phyloP scores from a whole-genome alignment of 2,329 filamentous ascomycete genomes.

The Cryphonectria carpinicola region DNA sequence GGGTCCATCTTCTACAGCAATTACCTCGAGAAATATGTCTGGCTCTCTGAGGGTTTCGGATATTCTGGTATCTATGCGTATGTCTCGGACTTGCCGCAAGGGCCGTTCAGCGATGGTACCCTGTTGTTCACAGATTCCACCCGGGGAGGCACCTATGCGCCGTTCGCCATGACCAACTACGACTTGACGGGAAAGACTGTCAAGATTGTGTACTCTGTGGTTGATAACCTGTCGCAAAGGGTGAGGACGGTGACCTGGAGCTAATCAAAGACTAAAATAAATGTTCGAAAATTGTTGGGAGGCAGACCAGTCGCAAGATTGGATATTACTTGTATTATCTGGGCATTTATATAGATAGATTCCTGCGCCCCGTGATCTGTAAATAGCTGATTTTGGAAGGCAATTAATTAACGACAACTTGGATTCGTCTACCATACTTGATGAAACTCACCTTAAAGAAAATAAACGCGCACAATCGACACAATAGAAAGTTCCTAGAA shows the following conservation, averaged over 20 bases:
- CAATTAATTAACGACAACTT: background rate
- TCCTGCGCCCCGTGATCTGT: background rate
- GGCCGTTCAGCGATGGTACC: background rate
- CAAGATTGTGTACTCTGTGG: constrained; percentile 7
- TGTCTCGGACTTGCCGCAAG: background rate
- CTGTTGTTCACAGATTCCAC: background rate
- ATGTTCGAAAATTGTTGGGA: background rate
- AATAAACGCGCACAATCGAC: too few relatives aligned
- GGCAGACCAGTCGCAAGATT: background rate
- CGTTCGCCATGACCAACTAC: background rate
- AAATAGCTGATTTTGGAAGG: background rate
- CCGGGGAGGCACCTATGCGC: constrained; percentile 4
- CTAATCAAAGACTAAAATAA: background rate
- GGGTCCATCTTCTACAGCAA: constrained; percentile 10
- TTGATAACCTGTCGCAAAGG: constrained; percentile 4
- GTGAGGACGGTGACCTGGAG: background rate
- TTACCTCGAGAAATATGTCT: constrained; percentile 5
- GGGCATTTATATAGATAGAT: background rate
- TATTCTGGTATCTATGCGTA: constrained; percentile 7
- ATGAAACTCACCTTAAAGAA: too few relatives aligned
- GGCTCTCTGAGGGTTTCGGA: background rate
- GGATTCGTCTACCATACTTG: background rate
- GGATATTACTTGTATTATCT: background rate
- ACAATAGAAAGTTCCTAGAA: too few relatives aligned
- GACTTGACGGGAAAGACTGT: constrained; percentile 1